Base-by-base conservation (phyloP, 345 rosid genomes). In the Citrus sinensis region DNA sequence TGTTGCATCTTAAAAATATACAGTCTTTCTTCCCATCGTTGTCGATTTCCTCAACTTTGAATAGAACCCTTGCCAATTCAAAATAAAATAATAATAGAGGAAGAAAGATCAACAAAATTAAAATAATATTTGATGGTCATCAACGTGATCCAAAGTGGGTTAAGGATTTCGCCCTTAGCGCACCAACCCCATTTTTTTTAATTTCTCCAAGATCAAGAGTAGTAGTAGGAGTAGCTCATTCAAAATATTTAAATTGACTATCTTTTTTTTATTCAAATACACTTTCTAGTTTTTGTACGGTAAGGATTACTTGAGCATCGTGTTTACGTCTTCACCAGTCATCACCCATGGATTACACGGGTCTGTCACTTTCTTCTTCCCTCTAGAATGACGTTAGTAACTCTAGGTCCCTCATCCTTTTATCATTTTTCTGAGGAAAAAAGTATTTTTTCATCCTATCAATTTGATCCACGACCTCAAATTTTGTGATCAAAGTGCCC, bases 231-330 rank as follows among this genome's bases (percentile, higher is more conserved):
- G 51, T 3, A 11, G 17, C 14, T 30, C 5, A 42, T n/a, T 11
- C 2, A 11, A 4, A 69, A 25, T 24, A 67, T 40, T n/a, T 24
- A 25, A 42, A 40, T 67, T 39, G 9, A 20, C 2, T 5, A 4
- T 54, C 22, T 17, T 54, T 19, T 16, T 54, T 67, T 34, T 32
- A 35, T 66, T 19, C 22, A 71, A 59, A 35, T 60, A 37, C 1
- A 46, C 51, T 46, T 46, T n/a, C 2, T 13, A n/a, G 25, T 60
- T 14, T 55, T 34, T 17, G 66, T 46, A 39, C n/a, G 73, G 24
- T 10, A 51, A 35, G 58, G 70, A 13, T 80, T 75, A 68, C 76
- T 75, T 80, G 71, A 51, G 71, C 29, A 69, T 69, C 46, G 62
- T 40, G 75, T 2, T 35, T 35, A 80, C 82, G 79, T 74, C 78